Conservation (phyloP, 352 stramenopile species). For the Thalassiosira mediterranea region DNA sequence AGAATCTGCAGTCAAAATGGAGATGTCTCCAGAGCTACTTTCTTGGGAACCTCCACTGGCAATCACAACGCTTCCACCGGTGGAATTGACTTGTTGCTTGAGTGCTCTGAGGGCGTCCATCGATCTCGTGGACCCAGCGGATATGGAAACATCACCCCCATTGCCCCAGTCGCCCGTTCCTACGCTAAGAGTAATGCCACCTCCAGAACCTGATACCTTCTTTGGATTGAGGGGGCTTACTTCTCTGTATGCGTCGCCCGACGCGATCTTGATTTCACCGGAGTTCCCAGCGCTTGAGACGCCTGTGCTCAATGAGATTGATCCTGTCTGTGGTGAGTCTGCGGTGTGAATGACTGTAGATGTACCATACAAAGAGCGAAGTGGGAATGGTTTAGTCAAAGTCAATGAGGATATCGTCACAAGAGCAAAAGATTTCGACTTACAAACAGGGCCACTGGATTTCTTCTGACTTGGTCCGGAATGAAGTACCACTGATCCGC, state of each 20-base stretch:
- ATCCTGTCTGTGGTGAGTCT: conserved; percentile 84
- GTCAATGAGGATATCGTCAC: too few species aligned
- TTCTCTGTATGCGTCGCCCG: conserved; percentile 76
- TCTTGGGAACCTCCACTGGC: conserved; percentile 44
- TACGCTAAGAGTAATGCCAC: conserved; percentile 63
- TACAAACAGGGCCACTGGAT: conserved; percentile 3
- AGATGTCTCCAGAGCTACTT: conserved; percentile 57
- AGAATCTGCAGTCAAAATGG: conserved; percentile 62
- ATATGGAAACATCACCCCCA: conserved; percentile 85
- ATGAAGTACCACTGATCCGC: conserved; percentile 17
- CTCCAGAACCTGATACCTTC: conserved; percentile 50
- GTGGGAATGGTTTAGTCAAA: conserved; percentile 67
- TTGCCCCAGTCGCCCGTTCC: conserved; percentile 86
- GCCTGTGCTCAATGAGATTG: conserved; percentile 84
- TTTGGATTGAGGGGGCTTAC: conserved; percentile 35
- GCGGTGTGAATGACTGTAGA: conserved; percentile 61
- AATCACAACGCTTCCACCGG: conserved; percentile 77
- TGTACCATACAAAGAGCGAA: too few species aligned
- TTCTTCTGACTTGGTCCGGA: not conserved
- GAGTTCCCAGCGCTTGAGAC: conserved; percentile 83
- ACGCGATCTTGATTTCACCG: conserved; percentile 84
- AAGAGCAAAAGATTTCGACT: not conserved
- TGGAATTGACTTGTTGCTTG: conserved; percentile 75
- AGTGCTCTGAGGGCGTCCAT: conserved; percentile 6
- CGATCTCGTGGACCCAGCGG: conserved; percentile 77